phyloP scores from a whole-genome alignment of 805 yeast genomes.

The Barnettozyma sucrosica region DNA sequence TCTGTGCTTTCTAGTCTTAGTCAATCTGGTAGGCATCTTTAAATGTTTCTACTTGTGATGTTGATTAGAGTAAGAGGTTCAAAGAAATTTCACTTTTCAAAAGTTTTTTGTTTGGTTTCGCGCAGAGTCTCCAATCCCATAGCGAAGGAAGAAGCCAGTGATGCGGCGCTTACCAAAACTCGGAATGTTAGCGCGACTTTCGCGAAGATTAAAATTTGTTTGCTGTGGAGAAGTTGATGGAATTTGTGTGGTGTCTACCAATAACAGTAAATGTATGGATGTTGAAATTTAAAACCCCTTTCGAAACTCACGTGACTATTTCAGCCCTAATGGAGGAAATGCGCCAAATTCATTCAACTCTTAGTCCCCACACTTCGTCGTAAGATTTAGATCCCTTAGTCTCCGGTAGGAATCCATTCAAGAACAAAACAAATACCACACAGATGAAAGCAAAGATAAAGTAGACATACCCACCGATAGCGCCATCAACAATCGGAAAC shows the following conservation, averaged over 20 bases:
- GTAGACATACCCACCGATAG: conserved; percentile 76
- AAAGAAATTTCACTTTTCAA: conserved; percentile 22
- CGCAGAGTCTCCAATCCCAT: neutral
- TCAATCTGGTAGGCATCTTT: conserved; percentile 97
- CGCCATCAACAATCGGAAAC: conserved; percentile 66
- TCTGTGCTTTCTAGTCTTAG: conserved; percentile 99
- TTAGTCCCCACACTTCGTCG: conserved; percentile 59
- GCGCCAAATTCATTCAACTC: conserved; percentile 18
- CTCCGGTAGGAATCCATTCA: conserved; percentile 56
- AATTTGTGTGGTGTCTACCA: neutral
- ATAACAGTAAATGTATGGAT: neutral
- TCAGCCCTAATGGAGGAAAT: neutral
- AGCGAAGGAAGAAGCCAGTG: neutral
- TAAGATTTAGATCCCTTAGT: conserved; percentile 61
- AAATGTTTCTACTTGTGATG: conserved; percentile 22
- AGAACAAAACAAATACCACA: conserved; percentile 41
- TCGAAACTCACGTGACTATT: neutral
- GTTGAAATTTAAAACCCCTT: conserved; percentile 2
- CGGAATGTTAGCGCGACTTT: neutral
- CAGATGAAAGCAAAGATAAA: conserved; percentile 62
- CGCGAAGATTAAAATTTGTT: neutral
- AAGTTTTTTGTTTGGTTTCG: conserved; percentile 14
- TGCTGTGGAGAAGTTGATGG: too few relatives aligned
- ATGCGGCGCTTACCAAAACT: conserved; percentile 6
- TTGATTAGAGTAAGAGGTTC: conserved; percentile 6